Evolutionary conservation across 768 basidiomycete species (phyloP), one percentile per base, ranked within the genome.

Genomic region (Termitomyces sp.): DNA sequence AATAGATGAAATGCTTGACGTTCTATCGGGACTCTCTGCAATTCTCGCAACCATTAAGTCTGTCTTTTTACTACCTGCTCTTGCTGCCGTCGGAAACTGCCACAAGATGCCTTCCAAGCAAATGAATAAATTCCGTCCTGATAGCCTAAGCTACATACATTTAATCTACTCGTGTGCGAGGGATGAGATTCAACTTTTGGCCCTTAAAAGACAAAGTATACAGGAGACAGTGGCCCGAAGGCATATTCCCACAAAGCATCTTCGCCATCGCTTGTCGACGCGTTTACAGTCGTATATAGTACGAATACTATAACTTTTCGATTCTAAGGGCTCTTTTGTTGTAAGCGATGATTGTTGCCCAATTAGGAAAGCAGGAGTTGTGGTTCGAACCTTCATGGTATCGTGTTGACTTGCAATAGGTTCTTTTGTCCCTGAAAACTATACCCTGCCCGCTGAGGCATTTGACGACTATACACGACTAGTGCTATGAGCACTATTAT

Each of bases 361-460:
- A 37, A 60, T 46, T 47, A 63, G 58, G 58, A 55, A 59, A 56
- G 62, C 44, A 55, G 31, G 58, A 56, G 49, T 56, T 49, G 48
- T 58, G 36, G 63, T 55, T 59, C 55, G 45, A 58, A 58, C 45
- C 28, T 57, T 60, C 56, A 58, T 55, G 48, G 33, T 44, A 46
- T 51, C 42, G 36, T 54, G 42, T 33, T 54, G 39, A 45, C 55
- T 60, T 55, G 60, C 36, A 37, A 29, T 28, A 56, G 45, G 36
- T 44, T 57, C 28, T 42, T 51, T 50, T 50, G 33, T 22, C 26
- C n/a, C 34, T 51, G 34, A 51, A 34, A 31, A 49, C 28, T 58
- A 63, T 65, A 65, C 65, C 60, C 65, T 55, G 62, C 59, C 62
- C 63, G 42, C 48, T 50, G 55, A 54, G 57, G 60, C 59, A 44